Conservation (phyloP, 1,284 basidiomycete species). For the Microbotryum saponariae region DNA sequence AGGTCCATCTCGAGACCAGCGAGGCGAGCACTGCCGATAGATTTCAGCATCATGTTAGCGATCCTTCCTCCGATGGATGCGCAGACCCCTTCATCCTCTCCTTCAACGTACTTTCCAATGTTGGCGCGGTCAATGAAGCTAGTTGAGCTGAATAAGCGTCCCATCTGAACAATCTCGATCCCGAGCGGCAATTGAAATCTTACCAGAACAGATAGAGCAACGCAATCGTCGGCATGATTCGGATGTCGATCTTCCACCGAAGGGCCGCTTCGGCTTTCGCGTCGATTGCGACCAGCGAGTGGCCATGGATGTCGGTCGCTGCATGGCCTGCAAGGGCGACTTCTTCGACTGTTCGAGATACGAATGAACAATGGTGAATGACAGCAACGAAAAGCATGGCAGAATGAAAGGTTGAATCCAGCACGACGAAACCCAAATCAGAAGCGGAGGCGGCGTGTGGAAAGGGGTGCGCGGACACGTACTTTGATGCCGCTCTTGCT, state of each 20-base stretch:
- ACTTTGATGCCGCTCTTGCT: too few species aligned
- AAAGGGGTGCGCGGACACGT: too few species aligned
- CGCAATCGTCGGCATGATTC: conserved; percentile 34
- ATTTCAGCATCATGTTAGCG: too few species aligned
- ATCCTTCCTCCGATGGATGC: too few species aligned
- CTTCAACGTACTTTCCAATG: conserved; percentile 41
- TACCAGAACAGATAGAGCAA: conserved; percentile 26
- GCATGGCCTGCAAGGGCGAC: conserved; percentile 18
- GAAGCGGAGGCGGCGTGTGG: too few species aligned
- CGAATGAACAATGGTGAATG: too few species aligned
- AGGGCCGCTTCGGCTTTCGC: conserved; percentile 27
- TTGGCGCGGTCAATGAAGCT: conserved; percentile 21
- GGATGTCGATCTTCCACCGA: conserved; percentile 34
- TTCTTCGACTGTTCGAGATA: conserved; percentile 14
- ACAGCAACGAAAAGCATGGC: too few species aligned
- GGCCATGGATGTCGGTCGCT: conserved; percentile 28
- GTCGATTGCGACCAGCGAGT: conserved; percentile 36
- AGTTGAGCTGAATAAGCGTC: neutral
- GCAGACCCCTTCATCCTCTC: too few species aligned
- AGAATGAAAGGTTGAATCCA: too few species aligned
- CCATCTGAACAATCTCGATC: neutral
- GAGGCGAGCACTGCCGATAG: conserved; percentile 44
- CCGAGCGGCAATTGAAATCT: neutral
- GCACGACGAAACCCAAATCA: too few species aligned
- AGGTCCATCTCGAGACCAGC: conserved; percentile 54